phyloP scores from a whole-genome alignment of 495 filamentous ascomycete species.

The Penicillium steckii region DNA sequence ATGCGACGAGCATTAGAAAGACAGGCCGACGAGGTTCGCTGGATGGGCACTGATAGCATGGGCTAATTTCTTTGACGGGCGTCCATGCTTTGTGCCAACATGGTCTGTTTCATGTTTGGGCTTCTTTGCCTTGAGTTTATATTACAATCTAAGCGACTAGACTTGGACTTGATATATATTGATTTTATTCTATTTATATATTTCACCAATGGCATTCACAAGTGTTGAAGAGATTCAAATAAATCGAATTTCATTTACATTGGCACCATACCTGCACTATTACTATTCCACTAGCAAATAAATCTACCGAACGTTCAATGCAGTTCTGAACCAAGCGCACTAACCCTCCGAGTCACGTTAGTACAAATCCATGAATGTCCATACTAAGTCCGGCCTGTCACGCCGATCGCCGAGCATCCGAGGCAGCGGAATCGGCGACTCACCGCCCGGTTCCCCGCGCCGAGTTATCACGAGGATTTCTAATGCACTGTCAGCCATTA shows the following conservation, averaged over 20 bases:
- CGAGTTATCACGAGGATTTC: slow-evolving; percentile 30
- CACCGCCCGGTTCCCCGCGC: slow-evolving; percentile 26
- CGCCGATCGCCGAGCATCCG: slow-evolving; percentile 9
- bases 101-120: not conserved
- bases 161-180: not conserved
- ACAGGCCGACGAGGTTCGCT: slow-evolving; percentile 81
- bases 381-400: not conserved
- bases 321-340: too few relatives aligned
- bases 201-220: not conserved
- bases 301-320: too few relatives aligned
- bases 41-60: slow-evolving; percentile 68
- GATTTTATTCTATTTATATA: not conserved
- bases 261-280: too few relatives aligned
- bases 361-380: too few relatives aligned
- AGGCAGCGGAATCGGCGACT: slow-evolving; percentile 6
- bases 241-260: too few relatives aligned
- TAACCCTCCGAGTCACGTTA: too few relatives aligned
- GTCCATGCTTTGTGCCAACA: too few relatives aligned
- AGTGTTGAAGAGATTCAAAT: too few relatives aligned
- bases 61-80: too few relatives aligned
- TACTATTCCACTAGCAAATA: too few relatives aligned
- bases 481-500: slow-evolving; percentile 31
- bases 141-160: not conserved
- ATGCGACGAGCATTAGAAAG: slow-evolving; percentile 75
- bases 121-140: not conserved